phyloP scores from a whole-genome alignment of 345 rosid genomes.

The Syzygium jambos region DNA sequence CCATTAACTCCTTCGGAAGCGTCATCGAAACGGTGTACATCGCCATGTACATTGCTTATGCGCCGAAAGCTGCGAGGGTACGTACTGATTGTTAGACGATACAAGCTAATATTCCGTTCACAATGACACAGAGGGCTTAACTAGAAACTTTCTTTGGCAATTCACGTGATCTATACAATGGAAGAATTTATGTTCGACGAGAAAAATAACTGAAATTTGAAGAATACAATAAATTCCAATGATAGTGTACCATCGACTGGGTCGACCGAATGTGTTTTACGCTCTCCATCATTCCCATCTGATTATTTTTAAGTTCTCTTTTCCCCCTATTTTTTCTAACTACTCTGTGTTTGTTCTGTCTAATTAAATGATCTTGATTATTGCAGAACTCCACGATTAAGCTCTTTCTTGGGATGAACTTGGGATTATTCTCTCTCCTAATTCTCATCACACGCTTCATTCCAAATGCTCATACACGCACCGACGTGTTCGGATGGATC shows the following conservation, averaged over 20 bases:
- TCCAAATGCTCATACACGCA: slow-evolving; percentile 1
- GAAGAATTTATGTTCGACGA: neutral
- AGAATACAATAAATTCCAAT: neutral
- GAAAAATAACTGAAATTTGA: neutral
- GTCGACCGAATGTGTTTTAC: neutral
- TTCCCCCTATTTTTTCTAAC: neutral
- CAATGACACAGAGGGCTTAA: neutral
- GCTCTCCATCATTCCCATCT: neutral
- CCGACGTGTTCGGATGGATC: slow-evolving; percentile 72
- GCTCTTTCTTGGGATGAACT: slow-evolving; percentile 38
- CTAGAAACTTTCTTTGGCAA: neutral
- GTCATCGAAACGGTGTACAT: slow-evolving; percentile 61
- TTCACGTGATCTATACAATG: neutral
- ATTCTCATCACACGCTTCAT: slow-evolving; percentile 35
- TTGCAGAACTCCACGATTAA: slow-evolving; percentile 53
- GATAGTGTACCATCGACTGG: neutral
- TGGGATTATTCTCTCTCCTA: slow-evolving; percentile 43
- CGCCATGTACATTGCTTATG: slow-evolving; percentile 44
- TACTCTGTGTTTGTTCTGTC: neutral
- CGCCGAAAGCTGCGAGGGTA: slow-evolving; percentile 47
- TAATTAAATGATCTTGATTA: neutral
- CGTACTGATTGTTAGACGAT: neutral
- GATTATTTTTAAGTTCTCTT: neutral
- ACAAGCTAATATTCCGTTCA: neutral
- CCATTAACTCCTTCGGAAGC: slow-evolving; percentile 83